Conservation (phyloP, 768 basidiomycete species). For the Neoboletus subvelutipes region DNA sequence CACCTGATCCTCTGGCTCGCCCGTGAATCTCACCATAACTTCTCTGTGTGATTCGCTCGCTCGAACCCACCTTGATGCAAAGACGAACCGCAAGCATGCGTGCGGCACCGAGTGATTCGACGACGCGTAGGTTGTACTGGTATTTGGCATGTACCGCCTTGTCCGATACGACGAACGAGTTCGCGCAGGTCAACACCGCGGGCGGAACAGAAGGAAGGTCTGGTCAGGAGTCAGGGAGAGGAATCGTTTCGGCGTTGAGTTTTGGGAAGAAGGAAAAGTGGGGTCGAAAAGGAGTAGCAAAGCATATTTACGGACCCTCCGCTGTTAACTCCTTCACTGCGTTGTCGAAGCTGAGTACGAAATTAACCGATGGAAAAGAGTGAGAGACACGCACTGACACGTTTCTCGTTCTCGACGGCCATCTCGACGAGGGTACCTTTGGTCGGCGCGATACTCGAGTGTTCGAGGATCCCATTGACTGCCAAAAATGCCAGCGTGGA, state of each 20-base stretch:
- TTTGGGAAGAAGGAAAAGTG: constrained; percentile 81
- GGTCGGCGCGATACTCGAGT: constrained; percentile 26
- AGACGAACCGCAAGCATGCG: constrained; percentile 66
- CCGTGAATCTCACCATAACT: constrained; percentile 58
- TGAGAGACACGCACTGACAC: constrained; percentile 52
- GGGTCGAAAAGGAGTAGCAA: not conserved
- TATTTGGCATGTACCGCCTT: constrained; percentile 75
- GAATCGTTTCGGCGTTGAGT: constrained; percentile 64
- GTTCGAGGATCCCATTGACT: constrained; percentile 63
- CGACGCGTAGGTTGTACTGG: constrained; percentile 86
- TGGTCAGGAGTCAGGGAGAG: constrained; percentile 47
- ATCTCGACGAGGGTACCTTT: constrained; percentile 77
- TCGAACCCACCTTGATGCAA: constrained; percentile 39
- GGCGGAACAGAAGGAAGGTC: constrained; percentile 24
- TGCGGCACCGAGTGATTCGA: constrained; percentile 85
- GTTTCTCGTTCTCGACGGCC: constrained; percentile 81
- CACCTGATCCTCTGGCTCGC: constrained; percentile 40
- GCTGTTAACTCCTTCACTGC: constrained; percentile 59
- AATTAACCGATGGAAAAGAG: not conserved
- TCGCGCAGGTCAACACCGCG: constrained; percentile 31
- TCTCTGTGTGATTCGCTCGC: constrained; percentile 60
- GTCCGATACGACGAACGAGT: constrained; percentile 75
- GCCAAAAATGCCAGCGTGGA: constrained; percentile 80
- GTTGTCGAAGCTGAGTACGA: not conserved
- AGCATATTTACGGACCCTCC: constrained; percentile 57